Base-by-base conservation (phyloP, 805 yeast species). In the Vanderwaltozyma yarrowii region DNA sequence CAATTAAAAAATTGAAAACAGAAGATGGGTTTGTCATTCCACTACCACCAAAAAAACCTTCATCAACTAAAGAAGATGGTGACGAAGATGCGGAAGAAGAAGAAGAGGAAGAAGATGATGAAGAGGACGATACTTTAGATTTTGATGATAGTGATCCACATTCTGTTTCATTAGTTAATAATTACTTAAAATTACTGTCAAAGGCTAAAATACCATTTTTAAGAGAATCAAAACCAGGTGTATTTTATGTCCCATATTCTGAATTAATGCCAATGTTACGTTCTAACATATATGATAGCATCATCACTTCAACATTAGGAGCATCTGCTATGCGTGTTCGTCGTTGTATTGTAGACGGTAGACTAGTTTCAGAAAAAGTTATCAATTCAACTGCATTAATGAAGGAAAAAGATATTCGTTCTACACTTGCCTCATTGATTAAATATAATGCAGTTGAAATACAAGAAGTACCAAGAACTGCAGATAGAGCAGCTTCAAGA, bases 381-480 rank as follows among this genome's bases (percentile, higher is more conserved):
- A 72, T 92, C 36, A 75, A 86, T 28, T 78, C 82, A 37, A 59
- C 74, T 13, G 89, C 92, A 2, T 62, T 92, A 37, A 69, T 92
- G 60, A 83, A 76, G 46, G 94, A 86, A 41, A 74, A 73, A 42
- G 81, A 78, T 27, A 82, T 87, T 8, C 70, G 96, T 40, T 76
- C 78, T 29, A 76, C 80, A 32, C 63, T 87, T 32, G 73, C 80
- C 33, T 72, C 74, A 25, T 64, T 92, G 38, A 71, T 83, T 20
- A 73, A 71, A 37, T 69, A 76, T 45, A 86, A 88, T 44, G 71
- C 83, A 15, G 65, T 88, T 15, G 95, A 89, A 54, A 71, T 88
- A 27, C 97, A 89, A 61, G 98, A 92, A 62, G 81, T 92, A 21
- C 96, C 97, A 11, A 74, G 89, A 51, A 80, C 95, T 8, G 79